Percentiles rank a stretch among this genome's conserved stretches.
Conservation (phyloP, 2,329 filamentous ascomycete species). For the Amylocarpus encephaloides region DNA sequence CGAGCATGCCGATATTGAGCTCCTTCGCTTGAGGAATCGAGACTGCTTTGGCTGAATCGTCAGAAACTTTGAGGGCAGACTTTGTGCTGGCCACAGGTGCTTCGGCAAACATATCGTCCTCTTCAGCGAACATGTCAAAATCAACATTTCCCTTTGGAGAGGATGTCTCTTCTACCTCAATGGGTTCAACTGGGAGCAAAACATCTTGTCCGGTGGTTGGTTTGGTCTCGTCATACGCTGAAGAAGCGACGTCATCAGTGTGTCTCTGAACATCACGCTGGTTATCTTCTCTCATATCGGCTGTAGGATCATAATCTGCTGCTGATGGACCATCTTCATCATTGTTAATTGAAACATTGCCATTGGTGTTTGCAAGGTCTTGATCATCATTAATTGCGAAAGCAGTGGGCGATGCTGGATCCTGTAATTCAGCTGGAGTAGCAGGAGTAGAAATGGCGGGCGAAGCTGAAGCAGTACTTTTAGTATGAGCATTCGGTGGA, state of each 20-base stretch:
- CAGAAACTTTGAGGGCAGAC: constrained; percentile 34
- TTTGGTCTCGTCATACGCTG: constrained; percentile 53
- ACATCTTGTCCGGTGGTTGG: constrained; percentile 46
- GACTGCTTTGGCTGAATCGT: constrained; percentile 40
- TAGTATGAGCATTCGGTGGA: constrained; percentile 5
- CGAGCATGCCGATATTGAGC: constrained; percentile 68
- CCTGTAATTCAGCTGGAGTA: constrained; percentile 26
- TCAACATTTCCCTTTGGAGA: constrained; percentile 50
- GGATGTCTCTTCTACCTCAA: constrained; percentile 33
- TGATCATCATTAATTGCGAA: constrained; percentile 62
- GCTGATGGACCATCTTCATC: constrained; percentile 77
- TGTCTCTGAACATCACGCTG: constrained; percentile 61
- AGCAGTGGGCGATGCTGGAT: constrained; percentile 34
- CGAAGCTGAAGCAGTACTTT: constrained; percentile 21
- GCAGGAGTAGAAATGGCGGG: constrained; percentile 32
- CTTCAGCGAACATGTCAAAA: constrained; percentile 86
- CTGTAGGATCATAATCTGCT: constrained; percentile 83
- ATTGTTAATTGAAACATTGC: constrained; percentile 30
- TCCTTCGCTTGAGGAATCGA: constrained; percentile 44
- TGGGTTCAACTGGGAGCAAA: constrained; percentile 34
- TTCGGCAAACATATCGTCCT: constrained; percentile 58
- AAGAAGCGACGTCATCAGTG: constrained; percentile 47
- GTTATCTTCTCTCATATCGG: constrained; percentile 82
- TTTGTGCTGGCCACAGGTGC: constrained; percentile 38
- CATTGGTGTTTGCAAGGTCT: constrained; percentile 58